phyloP scores from a whole-genome alignment of 768 basidiomycete genomes.

The Paxillus rubicundulus region DNA sequence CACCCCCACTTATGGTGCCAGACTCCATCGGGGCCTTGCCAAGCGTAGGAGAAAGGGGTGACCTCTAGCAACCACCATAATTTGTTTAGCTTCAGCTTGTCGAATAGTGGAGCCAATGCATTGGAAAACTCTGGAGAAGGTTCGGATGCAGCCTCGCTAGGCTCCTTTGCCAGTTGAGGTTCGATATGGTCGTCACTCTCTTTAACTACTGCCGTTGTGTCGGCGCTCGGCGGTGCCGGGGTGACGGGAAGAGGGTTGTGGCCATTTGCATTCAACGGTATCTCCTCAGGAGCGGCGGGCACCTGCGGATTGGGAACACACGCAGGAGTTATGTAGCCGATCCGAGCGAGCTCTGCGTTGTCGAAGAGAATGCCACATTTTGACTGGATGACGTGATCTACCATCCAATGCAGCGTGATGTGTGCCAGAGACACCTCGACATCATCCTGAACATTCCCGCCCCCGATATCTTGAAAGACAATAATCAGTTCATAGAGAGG shows the following conservation, averaged over 20 bases:
- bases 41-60: slow-evolving; percentile 49
- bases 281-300: neutral
- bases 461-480: slow-evolving; percentile 58
- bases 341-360: slow-evolving; percentile 41
- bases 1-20: slow-evolving; percentile 60
- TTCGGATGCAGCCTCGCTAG: neutral
- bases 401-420: slow-evolving; percentile 76
- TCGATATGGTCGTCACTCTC: neutral
- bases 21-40: slow-evolving; percentile 52
- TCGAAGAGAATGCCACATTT: slow-evolving; percentile 62
- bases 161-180: neutral
- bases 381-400: slow-evolving; percentile 57
- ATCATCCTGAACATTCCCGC: slow-evolving; percentile 51
- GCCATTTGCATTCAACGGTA: neutral
- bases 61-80: slow-evolving; percentile 77
- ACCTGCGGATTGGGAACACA: slow-evolving; percentile 10
- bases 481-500: neutral
- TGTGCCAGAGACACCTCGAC: slow-evolving; percentile 46
- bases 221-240: neutral
- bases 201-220: neutral
- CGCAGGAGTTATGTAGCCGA: slow-evolving; percentile 32
- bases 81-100: slow-evolving; percentile 42
- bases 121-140: slow-evolving; percentile 16
- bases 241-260: neutral
- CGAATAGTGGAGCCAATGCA: slow-evolving; percentile 52